phyloP scores from a whole-genome alignment of 2,329 filamentous ascomycete species.

The Neopestalotiopsis clavispora region DNA sequence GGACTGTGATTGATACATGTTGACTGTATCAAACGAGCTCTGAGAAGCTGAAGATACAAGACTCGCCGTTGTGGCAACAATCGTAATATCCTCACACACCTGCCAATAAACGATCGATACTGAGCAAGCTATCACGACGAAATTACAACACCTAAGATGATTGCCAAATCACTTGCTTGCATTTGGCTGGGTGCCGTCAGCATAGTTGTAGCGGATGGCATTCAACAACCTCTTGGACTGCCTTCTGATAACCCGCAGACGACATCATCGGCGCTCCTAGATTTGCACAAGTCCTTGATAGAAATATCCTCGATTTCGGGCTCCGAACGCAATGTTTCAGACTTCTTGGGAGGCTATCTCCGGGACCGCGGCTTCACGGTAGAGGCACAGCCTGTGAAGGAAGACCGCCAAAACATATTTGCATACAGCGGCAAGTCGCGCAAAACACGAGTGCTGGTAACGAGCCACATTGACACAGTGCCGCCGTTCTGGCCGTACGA shows the following conservation, averaged over 20 bases:
- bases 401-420: conserved; percentile 58
- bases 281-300: conserved; percentile 6
- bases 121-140: too few relatives aligned
- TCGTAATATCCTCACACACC: too few relatives aligned
- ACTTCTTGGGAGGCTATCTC: conserved; percentile 12
- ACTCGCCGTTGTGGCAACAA: too few relatives aligned
- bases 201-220: not conserved
- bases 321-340: not conserved
- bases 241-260: not conserved
- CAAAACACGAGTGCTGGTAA: conserved; percentile 56
- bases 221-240: not conserved
- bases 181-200: not conserved
- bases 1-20: not conserved
- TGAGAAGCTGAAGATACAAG: too few relatives aligned
- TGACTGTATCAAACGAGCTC: not conserved
- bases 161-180: not conserved
- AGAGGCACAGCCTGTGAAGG: conserved; percentile 7
- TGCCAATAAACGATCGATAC: too few relatives aligned
- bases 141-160: not conserved
- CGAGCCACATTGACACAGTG: conserved; percentile 69
- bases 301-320: conserved; percentile 8
- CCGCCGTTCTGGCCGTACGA: conserved; percentile 51
- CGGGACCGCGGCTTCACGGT: conserved; percentile 8
- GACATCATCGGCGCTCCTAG: conserved; percentile 1
- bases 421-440: conserved; percentile 58